Evolutionary conservation across 1,139 yeast species (phyloP).

Genomic region (Kodamaea sp.): DNA sequence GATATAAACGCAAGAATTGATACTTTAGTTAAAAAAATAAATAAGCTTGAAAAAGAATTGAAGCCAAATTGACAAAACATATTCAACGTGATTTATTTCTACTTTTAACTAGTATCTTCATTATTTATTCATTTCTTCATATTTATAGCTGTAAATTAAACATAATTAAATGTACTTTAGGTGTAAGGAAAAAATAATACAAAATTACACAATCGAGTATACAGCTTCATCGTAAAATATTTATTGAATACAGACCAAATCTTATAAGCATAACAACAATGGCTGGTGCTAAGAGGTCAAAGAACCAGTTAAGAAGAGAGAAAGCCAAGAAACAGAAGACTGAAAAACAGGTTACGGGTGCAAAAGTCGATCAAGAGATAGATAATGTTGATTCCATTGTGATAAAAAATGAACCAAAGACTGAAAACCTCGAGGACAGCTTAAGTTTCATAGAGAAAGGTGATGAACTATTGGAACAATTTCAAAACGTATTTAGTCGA

Average conservation of each 20-base stretch:
- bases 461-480: slow-evolving; percentile 38
- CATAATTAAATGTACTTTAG: no score
- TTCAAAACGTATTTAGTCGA: slow-evolving; percentile 38
- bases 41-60: slow-evolving; percentile 17
- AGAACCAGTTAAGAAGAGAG: slow-evolving; percentile 65
- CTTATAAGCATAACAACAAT: slow-evolving; percentile 7
- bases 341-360: slow-evolving; percentile 8
- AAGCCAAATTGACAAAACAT: neutral
- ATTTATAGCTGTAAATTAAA: no score
- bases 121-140: no score
- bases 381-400: slow-evolving; percentile 2
- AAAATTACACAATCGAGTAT: neutral
- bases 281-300: slow-evolving; percentile 37
- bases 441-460: slow-evolving; percentile 6
- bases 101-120: no score
- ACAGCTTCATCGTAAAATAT: neutral
- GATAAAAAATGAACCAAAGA: neutral
- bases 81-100: no score
- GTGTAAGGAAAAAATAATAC: neutral
- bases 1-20: slow-evolving; percentile 30
- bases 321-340: slow-evolving; percentile 50
- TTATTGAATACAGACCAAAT: no score
- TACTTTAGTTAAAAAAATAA: slow-evolving; percentile 20
- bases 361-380: slow-evolving; percentile 3
- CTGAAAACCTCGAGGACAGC: neutral